Percentiles rank a stretch among this genome's conserved stretches.
Evolutionary conservation across 441 rosid species (phyloP).

Genomic region (Pelargonium australe): DNA sequence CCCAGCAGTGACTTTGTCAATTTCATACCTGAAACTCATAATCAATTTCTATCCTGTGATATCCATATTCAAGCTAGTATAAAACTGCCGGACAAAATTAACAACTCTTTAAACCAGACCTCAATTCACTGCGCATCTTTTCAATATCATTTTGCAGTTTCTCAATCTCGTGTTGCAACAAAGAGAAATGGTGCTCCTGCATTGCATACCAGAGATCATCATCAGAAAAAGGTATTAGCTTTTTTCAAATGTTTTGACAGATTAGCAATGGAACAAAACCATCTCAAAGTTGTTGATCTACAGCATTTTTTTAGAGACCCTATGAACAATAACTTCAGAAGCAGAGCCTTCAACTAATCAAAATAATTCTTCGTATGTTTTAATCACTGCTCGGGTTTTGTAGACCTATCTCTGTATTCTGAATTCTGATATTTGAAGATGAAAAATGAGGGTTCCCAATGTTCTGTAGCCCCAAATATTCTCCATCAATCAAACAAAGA

Average conservation of each 20-base stretch:
- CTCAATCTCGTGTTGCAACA: slow-evolving; percentile 60
- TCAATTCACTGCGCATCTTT: slow-evolving; percentile 49
- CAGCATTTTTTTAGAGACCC: neutral
- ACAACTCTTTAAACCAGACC: slow-evolving; percentile 29
- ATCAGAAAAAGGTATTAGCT: neutral
- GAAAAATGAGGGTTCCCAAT: too few species aligned
- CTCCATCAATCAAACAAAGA: neutral
- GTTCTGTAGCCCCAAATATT: neutral
- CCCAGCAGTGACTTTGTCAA: slow-evolving; percentile 58
- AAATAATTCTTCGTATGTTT: neutral
- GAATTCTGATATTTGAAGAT: too few species aligned
- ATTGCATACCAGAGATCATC: slow-evolving; percentile 17
- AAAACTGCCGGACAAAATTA: neutral
- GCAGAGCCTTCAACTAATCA: neutral
- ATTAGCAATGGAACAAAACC: neutral
- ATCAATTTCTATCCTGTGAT: slow-evolving; percentile 8
- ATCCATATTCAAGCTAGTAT: neutral
- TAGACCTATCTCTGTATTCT: neutral
- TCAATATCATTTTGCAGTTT: slow-evolving; percentile 52
- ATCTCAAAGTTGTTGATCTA: neutral
- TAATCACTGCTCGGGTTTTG: neutral
- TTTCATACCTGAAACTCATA: slow-evolving; percentile 40
- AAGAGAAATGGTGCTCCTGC: slow-evolving; percentile 50
- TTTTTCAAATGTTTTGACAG: neutral
- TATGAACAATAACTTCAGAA: neutral